Percentiles rank a stretch among this genome's conserved stretches.
phyloP scores from a whole-genome alignment of 352 stramenopile genomes.

The Discostella stelligera region DNA sequence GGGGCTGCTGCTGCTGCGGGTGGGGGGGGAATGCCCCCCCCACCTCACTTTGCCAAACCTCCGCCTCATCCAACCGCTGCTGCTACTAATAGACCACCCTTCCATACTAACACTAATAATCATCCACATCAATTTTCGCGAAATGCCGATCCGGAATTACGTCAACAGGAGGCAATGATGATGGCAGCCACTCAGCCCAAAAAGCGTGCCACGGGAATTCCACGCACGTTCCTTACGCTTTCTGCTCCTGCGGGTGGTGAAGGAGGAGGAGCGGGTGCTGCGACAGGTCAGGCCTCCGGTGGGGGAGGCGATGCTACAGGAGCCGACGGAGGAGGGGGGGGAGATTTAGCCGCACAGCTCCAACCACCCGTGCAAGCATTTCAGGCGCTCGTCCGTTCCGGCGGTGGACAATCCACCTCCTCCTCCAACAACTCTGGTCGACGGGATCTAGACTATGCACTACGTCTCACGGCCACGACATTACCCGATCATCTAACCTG shows the following conservation, averaged over 20 bases:
- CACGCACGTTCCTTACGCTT: conserved; percentile 73
- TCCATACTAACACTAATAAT: neutral
- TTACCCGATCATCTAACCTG: conserved; percentile 77
- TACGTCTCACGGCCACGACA: conserved; percentile 69
- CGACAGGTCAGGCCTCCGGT: too few species aligned
- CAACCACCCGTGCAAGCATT: conserved; percentile 70
- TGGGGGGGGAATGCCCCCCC: neutral
- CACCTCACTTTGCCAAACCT: conserved; percentile 30
- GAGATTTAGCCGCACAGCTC: conserved; percentile 46
- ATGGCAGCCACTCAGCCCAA: conserved; percentile 45
- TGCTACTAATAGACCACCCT: too few species aligned
- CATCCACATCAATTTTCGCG: conserved; percentile 18
- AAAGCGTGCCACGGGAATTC: conserved; percentile 74
- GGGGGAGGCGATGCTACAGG: conserved; percentile 8
- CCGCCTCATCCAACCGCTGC: conserved; percentile 12
- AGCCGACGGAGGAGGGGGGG: conserved; percentile 7
- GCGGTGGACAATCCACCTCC: conserved; percentile 58
- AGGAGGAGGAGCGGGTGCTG: neutral
- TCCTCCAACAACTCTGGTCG: conserved; percentile 24
- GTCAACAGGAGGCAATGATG: conserved; percentile 55
- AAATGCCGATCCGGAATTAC: conserved; percentile 76
- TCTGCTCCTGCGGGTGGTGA: conserved; percentile 13
- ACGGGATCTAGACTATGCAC: conserved; percentile 69
- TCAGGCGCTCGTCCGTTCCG: conserved; percentile 60
- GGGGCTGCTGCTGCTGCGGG: neutral